Evolutionary conservation across 1,284 basidiomycete genomes (phyloP).

Genomic region (Puccinia horiana): DNA sequence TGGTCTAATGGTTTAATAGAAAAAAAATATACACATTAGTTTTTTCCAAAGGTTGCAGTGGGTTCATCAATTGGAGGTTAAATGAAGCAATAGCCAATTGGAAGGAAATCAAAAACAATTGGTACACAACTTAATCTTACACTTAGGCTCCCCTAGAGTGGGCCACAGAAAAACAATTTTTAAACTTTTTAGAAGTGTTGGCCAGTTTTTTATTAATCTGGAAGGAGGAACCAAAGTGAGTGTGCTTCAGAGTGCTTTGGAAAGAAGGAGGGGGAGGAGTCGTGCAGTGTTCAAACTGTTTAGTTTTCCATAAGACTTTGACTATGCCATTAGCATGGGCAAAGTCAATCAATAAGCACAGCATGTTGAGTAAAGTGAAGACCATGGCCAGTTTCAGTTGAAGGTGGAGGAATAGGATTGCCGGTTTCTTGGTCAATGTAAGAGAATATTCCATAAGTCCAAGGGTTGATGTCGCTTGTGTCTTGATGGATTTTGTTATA

Average conservation of each 20-base stretch:
- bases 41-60: too few relatives aligned
- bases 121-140: too few relatives aligned
- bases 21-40: too few relatives aligned
- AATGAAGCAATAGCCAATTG: too few relatives aligned
- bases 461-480: neutral
- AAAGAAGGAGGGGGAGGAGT: neutral
- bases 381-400: neutral
- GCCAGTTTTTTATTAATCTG: too few relatives aligned
- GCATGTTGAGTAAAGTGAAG: neutral
- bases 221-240: neutral
- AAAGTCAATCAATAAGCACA: neutral
- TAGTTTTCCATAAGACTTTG: slow-evolving; percentile 1
- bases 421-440: neutral
- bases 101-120: too few relatives aligned
- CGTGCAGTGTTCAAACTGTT: neutral
- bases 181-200: too few relatives aligned
- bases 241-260: neutral
- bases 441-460: slow-evolving; percentile 3
- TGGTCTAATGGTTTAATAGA: too few relatives aligned
- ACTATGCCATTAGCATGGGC: neutral
- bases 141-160: too few relatives aligned
- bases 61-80: too few relatives aligned
- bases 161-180: too few relatives aligned
- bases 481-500: slow-evolving; percentile 8
- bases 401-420: slow-evolving; percentile 8